Conservation (phyloP, 768 basidiomycete species). For the Lactifluus rugatus region DNA sequence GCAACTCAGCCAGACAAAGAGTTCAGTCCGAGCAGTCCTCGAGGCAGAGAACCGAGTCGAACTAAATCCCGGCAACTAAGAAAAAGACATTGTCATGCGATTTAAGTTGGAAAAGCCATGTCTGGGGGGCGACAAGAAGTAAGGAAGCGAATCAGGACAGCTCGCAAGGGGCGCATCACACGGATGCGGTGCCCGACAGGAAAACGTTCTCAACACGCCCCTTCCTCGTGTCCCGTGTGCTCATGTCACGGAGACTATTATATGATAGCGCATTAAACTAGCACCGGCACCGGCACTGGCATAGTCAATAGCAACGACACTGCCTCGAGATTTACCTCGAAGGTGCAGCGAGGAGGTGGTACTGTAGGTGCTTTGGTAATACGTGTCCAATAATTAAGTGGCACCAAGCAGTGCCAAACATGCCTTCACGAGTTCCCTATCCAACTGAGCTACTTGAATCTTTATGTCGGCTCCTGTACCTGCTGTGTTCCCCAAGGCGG, state of each 20-base stretch:
- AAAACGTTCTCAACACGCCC: neutral
- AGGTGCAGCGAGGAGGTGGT: neutral
- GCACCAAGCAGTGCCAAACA: conserved; percentile 14
- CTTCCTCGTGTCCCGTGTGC: neutral
- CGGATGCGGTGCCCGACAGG: too few relatives aligned
- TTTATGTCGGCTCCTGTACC: conserved; percentile 6
- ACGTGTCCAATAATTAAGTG: neutral
- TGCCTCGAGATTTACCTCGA: neutral
- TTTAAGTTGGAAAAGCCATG: neutral
- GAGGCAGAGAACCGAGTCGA: neutral
- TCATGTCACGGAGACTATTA: neutral
- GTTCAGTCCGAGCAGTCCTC: neutral
- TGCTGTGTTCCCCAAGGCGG: conserved; percentile 25
- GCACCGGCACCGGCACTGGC: neutral
- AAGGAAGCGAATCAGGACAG: neutral
- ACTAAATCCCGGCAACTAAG: neutral
- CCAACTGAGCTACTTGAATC: neutral
- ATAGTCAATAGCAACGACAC: neutral
- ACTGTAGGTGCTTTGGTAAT: neutral
- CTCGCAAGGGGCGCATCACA: neutral
- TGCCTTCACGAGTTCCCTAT: neutral
- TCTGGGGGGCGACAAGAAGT: neutral
- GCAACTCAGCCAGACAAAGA: neutral
- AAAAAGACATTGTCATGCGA: neutral
- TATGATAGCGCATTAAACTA: neutral